Conservation (phyloP, 2,329 filamentous ascomycete species). For the Paecilomyces sp. region DNA sequence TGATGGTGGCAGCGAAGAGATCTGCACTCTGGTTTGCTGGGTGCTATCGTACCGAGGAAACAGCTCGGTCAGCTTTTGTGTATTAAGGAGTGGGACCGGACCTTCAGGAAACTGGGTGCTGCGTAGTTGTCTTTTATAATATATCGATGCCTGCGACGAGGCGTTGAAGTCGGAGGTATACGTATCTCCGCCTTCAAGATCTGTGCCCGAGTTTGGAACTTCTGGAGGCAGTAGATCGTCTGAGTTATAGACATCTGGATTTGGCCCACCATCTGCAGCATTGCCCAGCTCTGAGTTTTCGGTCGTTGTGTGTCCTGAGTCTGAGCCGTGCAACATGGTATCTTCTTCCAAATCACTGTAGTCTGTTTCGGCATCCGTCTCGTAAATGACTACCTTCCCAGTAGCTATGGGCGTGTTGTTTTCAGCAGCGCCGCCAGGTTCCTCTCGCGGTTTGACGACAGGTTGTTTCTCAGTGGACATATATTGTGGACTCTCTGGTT, state of each 20-base stretch:
- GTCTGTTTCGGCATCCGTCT: constrained; percentile 35
- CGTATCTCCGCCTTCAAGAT: constrained; percentile 15
- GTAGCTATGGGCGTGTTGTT: constrained; percentile 5
- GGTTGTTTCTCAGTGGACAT: background rate
- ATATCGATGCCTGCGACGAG: constrained; percentile 30
- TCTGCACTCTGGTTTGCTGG: constrained; percentile 6
- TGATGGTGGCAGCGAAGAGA: constrained; percentile 4
- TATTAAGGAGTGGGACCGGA: constrained; percentile 26
- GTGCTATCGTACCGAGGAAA: constrained; percentile 24
- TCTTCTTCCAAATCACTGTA: constrained; percentile 20
- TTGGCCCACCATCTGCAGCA: constrained; percentile 5
- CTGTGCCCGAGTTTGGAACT: constrained; percentile 12
- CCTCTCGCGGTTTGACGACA: background rate
- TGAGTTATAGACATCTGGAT: constrained; percentile 17
- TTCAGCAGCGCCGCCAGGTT: background rate
- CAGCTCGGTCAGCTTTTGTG: constrained; percentile 30
- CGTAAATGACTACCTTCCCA: constrained; percentile 32
- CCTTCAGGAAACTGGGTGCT: constrained; percentile 31
- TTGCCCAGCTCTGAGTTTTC: background rate
- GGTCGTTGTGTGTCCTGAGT: constrained; percentile 3
- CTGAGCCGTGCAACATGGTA: constrained; percentile 8
- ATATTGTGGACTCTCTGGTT: background rate
- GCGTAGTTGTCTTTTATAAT: constrained; percentile 26
- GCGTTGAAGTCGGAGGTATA: constrained; percentile 18
- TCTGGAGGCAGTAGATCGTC: constrained; percentile 26